phyloP scores from a whole-genome alignment of 1,284 basidiomycete species.

The Moesziomyces sp. region DNA sequence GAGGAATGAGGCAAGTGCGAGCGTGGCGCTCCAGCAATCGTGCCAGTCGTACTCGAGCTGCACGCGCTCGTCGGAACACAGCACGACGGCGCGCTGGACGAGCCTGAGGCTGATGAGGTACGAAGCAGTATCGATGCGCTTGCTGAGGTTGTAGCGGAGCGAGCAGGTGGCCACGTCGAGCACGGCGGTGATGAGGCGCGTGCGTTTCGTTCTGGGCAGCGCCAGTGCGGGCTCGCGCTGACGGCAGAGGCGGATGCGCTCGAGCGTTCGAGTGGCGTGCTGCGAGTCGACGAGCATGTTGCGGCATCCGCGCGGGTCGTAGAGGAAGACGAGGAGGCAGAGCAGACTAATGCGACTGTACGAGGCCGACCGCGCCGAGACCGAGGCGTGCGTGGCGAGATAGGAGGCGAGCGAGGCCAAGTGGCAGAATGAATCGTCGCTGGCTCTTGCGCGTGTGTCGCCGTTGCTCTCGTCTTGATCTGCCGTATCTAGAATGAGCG shows the following conservation, averaged over 20 bases:
- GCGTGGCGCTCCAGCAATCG: slow-evolving; percentile 54
- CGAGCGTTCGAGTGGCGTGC: slow-evolving; percentile 11
- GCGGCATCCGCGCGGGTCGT: slow-evolving; percentile 37
- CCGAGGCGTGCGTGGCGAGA: slow-evolving; percentile 51
- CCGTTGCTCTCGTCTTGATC: slow-evolving; percentile 5
- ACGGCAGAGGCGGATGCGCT: slow-evolving; percentile 49
- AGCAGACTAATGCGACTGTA: slow-evolving; percentile 52
- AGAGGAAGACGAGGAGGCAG: slow-evolving; percentile 49
- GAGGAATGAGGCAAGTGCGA: slow-evolving; percentile 46
- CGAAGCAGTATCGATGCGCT: slow-evolving; percentile 48
- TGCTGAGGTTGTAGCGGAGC: slow-evolving; percentile 60
- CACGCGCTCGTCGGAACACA: slow-evolving; percentile 50
- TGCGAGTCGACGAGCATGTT: slow-evolving; percentile 35
- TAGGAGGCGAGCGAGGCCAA: slow-evolving; percentile 56
- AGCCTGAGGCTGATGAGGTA: slow-evolving; percentile 52
- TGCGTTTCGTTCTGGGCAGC: slow-evolving; percentile 39
- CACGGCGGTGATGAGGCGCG: slow-evolving; percentile 47
- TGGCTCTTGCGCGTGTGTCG: slow-evolving; percentile 14
- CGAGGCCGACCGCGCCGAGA: slow-evolving; percentile 39
- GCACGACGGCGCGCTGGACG: slow-evolving; percentile 45
- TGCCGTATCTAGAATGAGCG: slow-evolving; percentile 26
- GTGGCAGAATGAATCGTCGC: slow-evolving; percentile 33
- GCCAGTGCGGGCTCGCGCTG: slow-evolving; percentile 52
- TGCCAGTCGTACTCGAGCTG: slow-evolving; percentile 59
- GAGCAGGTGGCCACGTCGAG: slow-evolving; percentile 54